phyloP scores from a whole-genome alignment of 1,139 yeast genomes.

The Meyerozyma smithsonii region DNA sequence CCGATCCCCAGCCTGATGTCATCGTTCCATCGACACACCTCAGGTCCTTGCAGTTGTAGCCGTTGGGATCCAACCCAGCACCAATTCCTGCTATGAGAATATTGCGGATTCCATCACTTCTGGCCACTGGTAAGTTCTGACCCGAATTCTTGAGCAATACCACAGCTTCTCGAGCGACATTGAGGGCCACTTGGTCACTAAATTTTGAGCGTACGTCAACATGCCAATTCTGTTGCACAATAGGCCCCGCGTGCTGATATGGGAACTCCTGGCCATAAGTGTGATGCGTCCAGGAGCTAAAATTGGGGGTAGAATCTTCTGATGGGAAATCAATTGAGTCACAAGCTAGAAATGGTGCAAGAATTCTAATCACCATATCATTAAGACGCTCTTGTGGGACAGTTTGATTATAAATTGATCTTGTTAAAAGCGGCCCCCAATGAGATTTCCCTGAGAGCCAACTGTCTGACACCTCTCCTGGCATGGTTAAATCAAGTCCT shows the following conservation, averaged over 20 bases:
- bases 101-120: conserved; percentile 36
- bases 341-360: conserved; percentile 53
- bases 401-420: conserved; percentile 53
- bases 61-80: conserved; percentile 46
- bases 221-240: conserved; percentile 51
- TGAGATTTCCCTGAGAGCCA: conserved; percentile 53
- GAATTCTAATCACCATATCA: conserved; percentile 58
- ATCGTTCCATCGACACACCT: conserved; percentile 21
- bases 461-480: conserved; percentile 52
- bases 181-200: conserved; percentile 46
- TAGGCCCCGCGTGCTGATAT: conserved; percentile 50
- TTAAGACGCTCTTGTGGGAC: conserved; percentile 51
- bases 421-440: conserved; percentile 56
- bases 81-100: conserved; percentile 45
- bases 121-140: conserved; percentile 46
- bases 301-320: conserved; percentile 48
- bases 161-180: conserved; percentile 54
- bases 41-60: conserved; percentile 48
- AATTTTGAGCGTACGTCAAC: conserved; percentile 47
- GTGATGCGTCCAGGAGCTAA: conserved; percentile 55
- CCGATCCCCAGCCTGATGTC: conserved; percentile 35
- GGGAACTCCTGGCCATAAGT: conserved; percentile 51
- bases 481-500: conserved; percentile 68
- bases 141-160: conserved; percentile 51
- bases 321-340: conserved; percentile 28